These are phyloP conservation scores for Ceratobasidium sp. DNA, from an alignment of 1,284 basidiomycete species.

Conservation along the genomic window DNA sequence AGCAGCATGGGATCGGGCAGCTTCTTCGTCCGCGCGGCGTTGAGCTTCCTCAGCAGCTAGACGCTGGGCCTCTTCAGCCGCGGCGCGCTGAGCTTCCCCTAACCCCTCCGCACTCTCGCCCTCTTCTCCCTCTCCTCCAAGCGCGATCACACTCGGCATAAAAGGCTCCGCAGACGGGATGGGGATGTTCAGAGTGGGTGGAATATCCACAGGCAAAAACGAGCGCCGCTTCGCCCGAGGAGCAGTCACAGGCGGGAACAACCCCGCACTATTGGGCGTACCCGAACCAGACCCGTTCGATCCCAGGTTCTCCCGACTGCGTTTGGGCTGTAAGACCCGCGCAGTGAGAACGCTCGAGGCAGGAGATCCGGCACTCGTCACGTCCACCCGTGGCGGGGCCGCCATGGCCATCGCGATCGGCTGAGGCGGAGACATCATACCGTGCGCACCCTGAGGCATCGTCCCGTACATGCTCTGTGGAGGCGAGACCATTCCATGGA, in stretches of 20 bases:
- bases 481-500: slow-evolving; percentile 47
- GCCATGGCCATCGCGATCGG: slow-evolving; percentile 47
- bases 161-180: slow-evolving; percentile 72
- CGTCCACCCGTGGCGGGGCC: slow-evolving; percentile 47
- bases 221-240: slow-evolving; percentile 60
- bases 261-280: background rate
- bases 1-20: slow-evolving; percentile 61
- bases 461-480: no score
- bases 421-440: slow-evolving; percentile 48
- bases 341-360: slow-evolving; percentile 36
- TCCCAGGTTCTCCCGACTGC: slow-evolving; percentile 8
- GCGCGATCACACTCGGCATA: slow-evolving; percentile 63
- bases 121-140: slow-evolving; percentile 58
- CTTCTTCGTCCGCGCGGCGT: slow-evolving; percentile 51
- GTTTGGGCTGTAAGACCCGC: slow-evolving; percentile 8
- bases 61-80: background rate
- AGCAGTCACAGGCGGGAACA: background rate
- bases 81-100: background rate
- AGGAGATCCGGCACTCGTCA: slow-evolving; percentile 38
- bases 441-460: background rate
- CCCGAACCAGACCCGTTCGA: background rate
- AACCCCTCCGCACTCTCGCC: slow-evolving; percentile 43
- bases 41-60: slow-evolving; percentile 40
- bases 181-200: slow-evolving; percentile 55
- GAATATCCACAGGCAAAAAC: slow-evolving; percentile 82